Evolutionary conservation across 1,284 basidiomycete species (phyloP), one percentile per base, ranked within the genome.

Genomic region (Chalciporus sp.): DNA sequence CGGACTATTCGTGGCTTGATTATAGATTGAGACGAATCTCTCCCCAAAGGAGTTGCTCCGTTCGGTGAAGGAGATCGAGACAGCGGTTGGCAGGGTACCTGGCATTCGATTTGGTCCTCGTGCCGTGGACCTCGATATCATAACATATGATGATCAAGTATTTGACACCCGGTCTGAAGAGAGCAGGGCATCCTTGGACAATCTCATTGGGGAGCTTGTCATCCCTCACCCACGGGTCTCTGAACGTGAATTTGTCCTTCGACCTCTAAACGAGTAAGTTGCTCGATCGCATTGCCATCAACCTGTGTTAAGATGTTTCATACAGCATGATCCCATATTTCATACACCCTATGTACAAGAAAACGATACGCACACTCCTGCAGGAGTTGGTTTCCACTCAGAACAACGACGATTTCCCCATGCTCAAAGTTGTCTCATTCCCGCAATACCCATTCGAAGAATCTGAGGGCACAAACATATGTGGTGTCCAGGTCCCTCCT

Each of bases 171-270:
- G 83, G 28, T 70, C 76, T 1, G 68, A 70, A 28, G 67, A 73
- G 6, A 72, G 72, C 10, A 71, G 74, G 8, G 58, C 50, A 5
- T 70, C 60, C 7, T 63, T 84, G 6, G 82, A 84, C 35, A 80
- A 84, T 52, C 66, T 86, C 8, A 76, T 78, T 28, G 81, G 86
- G 7, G 80, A 89, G 42, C 77, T 98, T 12, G 80, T 91, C 7
- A 76, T 97, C 7, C 96, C 96, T 0, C 97, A 99, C 74, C 85
- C 86, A 3, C 79, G 87, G 45, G 72, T 97, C 33, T 69, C 73
- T 0, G 96, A 98, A 72, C 76, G 96, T 40, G 94, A 96, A 65
- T 99, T 98, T 62, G 95, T 98, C 0, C 76, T 99, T 33, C 76
- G 92, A 12, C 96, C 97, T 23, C 68, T 98, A 43, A 81, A 79